A percentile compares a stretch with the other conserved stretches of the same genome.
These are phyloP conservation scores for Boletus fagicola DNA, from an alignment of 768 basidiomycete genomes.

Conservation along the genomic window DNA sequence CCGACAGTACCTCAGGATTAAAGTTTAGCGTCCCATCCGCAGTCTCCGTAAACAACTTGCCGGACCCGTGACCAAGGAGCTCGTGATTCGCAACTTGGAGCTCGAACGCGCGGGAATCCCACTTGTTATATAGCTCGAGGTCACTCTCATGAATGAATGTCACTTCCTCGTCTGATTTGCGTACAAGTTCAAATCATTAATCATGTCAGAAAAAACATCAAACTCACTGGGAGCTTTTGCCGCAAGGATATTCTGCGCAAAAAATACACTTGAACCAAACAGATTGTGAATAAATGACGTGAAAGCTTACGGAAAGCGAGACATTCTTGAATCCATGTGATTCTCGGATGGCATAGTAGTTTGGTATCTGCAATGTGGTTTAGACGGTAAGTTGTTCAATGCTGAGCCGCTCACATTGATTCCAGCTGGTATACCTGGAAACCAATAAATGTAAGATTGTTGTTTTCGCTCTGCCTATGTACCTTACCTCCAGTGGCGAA, in stretches of 20 bases:
- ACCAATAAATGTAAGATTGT: not conserved
- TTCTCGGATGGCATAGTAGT: constrained; percentile 84
- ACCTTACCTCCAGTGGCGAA: constrained; percentile 78
- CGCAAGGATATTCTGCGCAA: constrained; percentile 70
- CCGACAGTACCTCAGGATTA: constrained; percentile 58
- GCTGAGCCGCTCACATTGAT: constrained; percentile 59
- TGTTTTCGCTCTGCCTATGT: not conserved
- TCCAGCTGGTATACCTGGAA: constrained; percentile 75
- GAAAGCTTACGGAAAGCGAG: constrained; percentile 63
- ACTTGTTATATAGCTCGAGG: constrained; percentile 66
- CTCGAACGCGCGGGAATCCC: constrained; percentile 79
- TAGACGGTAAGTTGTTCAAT: not conserved
- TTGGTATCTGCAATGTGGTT: constrained; percentile 59
- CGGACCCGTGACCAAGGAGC: constrained; percentile 80
- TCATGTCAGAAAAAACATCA: not conserved
- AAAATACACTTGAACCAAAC: not conserved
- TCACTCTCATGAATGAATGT: constrained; percentile 85
- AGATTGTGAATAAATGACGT: not conserved
- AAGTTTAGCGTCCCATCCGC: constrained; percentile 81
- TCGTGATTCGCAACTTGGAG: constrained; percentile 92
- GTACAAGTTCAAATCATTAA: not conserved
- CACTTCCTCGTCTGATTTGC: constrained; percentile 60
- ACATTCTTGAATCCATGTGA: constrained; percentile 88
- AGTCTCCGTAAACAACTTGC: constrained; percentile 78
- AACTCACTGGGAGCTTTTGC: constrained; percentile 79